Conservation (phyloP, 805 yeast species). For the Metschnikowia koreensis region DNA sequence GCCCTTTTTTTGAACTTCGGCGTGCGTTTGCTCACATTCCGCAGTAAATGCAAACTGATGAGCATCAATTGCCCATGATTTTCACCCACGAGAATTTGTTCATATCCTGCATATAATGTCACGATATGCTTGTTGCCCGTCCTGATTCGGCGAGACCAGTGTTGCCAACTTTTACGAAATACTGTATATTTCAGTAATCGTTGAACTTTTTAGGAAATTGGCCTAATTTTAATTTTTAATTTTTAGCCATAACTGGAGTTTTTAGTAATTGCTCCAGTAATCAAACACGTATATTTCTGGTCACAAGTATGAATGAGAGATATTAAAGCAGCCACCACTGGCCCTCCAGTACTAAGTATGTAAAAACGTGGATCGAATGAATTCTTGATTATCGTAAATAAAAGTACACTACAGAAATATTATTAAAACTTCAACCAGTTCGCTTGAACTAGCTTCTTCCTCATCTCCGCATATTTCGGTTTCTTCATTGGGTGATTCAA, state of each 20-base stretch:
- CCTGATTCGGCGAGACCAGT: no score
- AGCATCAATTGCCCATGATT: no score
- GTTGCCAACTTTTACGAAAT: background rate
- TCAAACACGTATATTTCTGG: no score
- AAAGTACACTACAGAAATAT: background rate
- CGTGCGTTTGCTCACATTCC: no score
- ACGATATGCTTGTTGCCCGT: no score
- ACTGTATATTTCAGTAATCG: background rate
- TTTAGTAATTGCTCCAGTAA: background rate
- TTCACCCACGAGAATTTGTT: no score
- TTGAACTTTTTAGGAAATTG: background rate
- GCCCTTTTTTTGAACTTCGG: no score
- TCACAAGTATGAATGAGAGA: no score
- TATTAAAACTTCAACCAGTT: background rate
- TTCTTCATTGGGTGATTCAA: background rate
- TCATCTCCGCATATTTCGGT: background rate
- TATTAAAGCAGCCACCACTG: background rate
- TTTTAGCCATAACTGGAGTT: background rate
- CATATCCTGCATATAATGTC: no score
- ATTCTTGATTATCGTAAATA: background rate
- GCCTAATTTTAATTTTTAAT: background rate
- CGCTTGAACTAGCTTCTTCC: background rate
- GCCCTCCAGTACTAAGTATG: background rate
- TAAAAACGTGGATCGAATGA: no score
- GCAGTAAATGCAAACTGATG: no score